Conservation (phyloP, 2,329 filamentous ascomycete species). For the Trichophyton schoenleinii region DNA sequence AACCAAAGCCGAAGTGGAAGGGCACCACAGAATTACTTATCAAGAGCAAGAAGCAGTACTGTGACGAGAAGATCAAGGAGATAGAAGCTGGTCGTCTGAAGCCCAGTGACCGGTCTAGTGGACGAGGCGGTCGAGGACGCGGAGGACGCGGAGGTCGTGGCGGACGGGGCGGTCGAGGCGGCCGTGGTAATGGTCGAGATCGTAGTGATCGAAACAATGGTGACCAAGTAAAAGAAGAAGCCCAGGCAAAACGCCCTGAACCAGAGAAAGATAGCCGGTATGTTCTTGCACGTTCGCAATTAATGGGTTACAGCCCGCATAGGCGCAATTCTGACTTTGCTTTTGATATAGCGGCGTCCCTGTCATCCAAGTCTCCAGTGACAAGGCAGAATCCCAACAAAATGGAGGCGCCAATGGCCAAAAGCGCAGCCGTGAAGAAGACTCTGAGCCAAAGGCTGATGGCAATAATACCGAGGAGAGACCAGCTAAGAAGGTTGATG, state of each 20-base stretch:
- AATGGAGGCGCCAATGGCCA: constrained; percentile 20
- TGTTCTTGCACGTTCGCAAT: constrained; percentile 9
- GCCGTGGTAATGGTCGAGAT: constrained; percentile 27
- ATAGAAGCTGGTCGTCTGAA: constrained; percentile 59
- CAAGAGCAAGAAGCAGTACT: constrained; percentile 81
- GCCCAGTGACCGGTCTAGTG: constrained; percentile 41
- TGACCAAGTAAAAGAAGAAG: constrained; percentile 33
- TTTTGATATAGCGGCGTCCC: constrained; percentile 30
- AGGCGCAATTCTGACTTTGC: background rate
- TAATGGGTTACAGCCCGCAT: background rate
- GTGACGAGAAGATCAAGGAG: constrained; percentile 59
- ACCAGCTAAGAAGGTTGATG: constrained; percentile 38
- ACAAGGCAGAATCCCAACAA: constrained; percentile 7
- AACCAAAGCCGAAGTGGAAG: constrained; percentile 75
- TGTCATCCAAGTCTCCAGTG: constrained; percentile 24
- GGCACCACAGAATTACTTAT: constrained; percentile 58
- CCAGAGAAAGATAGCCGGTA: constrained; percentile 34
- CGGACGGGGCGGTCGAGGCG: constrained; percentile 16
- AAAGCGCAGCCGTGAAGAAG: constrained; percentile 37
- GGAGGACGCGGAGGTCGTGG: constrained; percentile 13
- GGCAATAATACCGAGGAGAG: constrained; percentile 23
- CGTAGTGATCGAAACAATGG: constrained; percentile 34
- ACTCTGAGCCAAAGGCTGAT: constrained; percentile 15
- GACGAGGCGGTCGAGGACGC: constrained; percentile 25
- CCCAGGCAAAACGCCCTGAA: constrained; percentile 18